These are phyloP conservation scores for Suillus subaureus DNA, from an alignment of 768 basidiomycete genomes.

Conservation along the genomic window DNA sequence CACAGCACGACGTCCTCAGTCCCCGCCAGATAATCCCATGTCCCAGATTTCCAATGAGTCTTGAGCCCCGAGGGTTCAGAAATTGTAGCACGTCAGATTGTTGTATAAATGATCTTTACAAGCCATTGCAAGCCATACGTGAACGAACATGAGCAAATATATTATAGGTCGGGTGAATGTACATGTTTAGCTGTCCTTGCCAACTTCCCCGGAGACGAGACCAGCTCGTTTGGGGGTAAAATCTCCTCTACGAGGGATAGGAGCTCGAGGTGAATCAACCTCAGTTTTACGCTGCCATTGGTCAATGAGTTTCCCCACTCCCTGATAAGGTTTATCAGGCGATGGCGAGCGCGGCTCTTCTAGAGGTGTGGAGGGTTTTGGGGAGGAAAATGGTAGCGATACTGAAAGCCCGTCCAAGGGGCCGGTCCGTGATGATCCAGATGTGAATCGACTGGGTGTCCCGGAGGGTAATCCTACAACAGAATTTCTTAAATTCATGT, in stretches of 20 bases:
- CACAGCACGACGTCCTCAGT: slow-evolving; percentile 14
- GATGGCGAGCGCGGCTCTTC: slow-evolving; percentile 53
- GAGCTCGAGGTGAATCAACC: slow-evolving; percentile 41
- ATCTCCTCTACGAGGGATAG: slow-evolving; percentile 39
- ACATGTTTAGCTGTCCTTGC: slow-evolving; percentile 23
- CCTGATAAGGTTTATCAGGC: slow-evolving; percentile 78
- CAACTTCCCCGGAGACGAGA: slow-evolving; percentile 24
- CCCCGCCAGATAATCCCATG: neutral
- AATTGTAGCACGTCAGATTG: slow-evolving; percentile 2
- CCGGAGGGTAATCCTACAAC: slow-evolving; percentile 25
- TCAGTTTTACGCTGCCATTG: slow-evolving; percentile 86
- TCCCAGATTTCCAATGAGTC: neutral
- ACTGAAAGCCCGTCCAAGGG: slow-evolving; percentile 30
- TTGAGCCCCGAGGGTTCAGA: neutral
- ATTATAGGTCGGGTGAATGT: slow-evolving; percentile 11
- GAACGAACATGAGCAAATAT: neutral
- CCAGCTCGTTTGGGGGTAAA: slow-evolving; percentile 43
- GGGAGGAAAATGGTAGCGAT: slow-evolving; percentile 1
- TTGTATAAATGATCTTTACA: slow-evolving; percentile 5
- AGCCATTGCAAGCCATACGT: neutral
- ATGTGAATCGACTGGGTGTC: slow-evolving; percentile 24
- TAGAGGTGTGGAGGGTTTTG: slow-evolving; percentile 17
- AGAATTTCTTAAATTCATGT: slow-evolving; percentile 19
- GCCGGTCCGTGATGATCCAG: slow-evolving; percentile 17
- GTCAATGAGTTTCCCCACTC: slow-evolving; percentile 83